A percentile compares a stretch with the other conserved stretches of the same genome.
These are phyloP conservation scores for Hirsutella minnesotensis DNA, from an alignment of 2,329 filamentous ascomycete species.

Conservation along the genomic window DNA sequence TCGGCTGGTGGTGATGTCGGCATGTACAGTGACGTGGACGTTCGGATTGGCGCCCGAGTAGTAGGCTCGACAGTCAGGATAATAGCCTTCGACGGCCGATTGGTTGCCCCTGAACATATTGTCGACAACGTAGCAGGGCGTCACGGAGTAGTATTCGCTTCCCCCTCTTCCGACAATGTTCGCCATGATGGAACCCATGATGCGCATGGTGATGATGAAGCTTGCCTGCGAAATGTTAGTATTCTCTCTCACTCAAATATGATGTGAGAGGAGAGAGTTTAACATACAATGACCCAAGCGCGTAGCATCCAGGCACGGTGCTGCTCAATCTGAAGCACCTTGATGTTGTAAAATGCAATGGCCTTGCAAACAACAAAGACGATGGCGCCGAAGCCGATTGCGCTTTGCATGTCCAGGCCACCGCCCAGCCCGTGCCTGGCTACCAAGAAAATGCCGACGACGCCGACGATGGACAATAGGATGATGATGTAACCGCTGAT, in stretches of 20 bases:
- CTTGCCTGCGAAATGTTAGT: background rate
- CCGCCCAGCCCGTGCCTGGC: slow-evolving; percentile 39
- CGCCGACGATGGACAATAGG: slow-evolving; percentile 29
- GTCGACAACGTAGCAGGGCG: background rate
- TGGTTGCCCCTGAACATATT: background rate
- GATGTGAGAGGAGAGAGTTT: background rate
- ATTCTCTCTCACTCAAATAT: slow-evolving; percentile 17
- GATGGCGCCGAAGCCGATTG: slow-evolving; percentile 28
- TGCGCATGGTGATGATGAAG: background rate
- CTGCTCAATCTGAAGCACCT: slow-evolving; percentile 45
- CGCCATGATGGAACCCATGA: background rate
- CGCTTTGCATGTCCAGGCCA: slow-evolving; percentile 30
- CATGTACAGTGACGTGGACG: slow-evolving; percentile 4
- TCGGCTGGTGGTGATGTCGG: slow-evolving; percentile 14
- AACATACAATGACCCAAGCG: slow-evolving; percentile 24
- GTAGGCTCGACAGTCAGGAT: background rate
- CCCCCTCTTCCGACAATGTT: background rate
- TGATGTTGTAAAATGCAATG: slow-evolving; percentile 43
- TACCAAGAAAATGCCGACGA: slow-evolving; percentile 39
- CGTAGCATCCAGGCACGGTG: slow-evolving; percentile 53
- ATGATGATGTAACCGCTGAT: slow-evolving; percentile 44
- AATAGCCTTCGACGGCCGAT: background rate
- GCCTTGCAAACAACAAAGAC: slow-evolving; percentile 27
- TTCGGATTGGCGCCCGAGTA: slow-evolving; percentile 8
- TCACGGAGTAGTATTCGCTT: background rate